Base-by-base conservation (phyloP, 2,329 filamentous ascomycete species). In the Chaetomiaceae sp. region DNA sequence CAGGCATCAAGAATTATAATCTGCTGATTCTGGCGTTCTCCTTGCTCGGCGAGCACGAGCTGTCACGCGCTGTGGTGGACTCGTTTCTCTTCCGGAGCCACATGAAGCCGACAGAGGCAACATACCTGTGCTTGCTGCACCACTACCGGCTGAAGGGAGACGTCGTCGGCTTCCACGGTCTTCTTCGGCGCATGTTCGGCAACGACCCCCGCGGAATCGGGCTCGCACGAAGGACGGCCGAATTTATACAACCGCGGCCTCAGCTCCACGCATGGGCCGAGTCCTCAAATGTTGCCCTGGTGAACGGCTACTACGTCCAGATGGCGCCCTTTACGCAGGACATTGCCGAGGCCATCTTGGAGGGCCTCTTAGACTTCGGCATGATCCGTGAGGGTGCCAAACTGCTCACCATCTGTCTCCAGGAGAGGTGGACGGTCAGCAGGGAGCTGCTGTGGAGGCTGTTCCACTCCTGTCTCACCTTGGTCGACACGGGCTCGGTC, bases 1-100 rank as follows among this genome's bases (percentile, higher is more conserved):
- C 87, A 0, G 80, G 80, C 55, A 76, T 87, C 31, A 74, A 82
- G 56, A 89, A 83, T 3, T 89, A 83, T 69, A 90, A 90, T 62
- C 75, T 77, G 12, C 73, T 93, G 21, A 76, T 92, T 3, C 65
- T 78, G n/a, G 78, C 79, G n/a, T 82, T 92, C 44, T 74, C 77
- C 46, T 70, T 73, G 27, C 63, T 75, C 5, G 70, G 73, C 23
- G 69, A 75, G 46, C 70, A 75, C 49, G 66, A 70, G 33, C 67
- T 85, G 16, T 74, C 78, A 4, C 71, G 80, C 33, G 60, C 70
- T n/a, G 70, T 85, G 27, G 70, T 81, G 17, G 66, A 77, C 44
- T 75, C 73, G 0, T 77, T 80, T 46, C 65, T 79, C 37, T 56
- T 71, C 35, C 58, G 67, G 9, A 75, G 69, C 33, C 65, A 65